Percentiles rank a stretch among this genome's conserved stretches.
These are phyloP conservation scores for Cymbopogon citratus DNA, from an alignment of 176 grass and related monocot species.

Conservation along the genomic window DNA sequence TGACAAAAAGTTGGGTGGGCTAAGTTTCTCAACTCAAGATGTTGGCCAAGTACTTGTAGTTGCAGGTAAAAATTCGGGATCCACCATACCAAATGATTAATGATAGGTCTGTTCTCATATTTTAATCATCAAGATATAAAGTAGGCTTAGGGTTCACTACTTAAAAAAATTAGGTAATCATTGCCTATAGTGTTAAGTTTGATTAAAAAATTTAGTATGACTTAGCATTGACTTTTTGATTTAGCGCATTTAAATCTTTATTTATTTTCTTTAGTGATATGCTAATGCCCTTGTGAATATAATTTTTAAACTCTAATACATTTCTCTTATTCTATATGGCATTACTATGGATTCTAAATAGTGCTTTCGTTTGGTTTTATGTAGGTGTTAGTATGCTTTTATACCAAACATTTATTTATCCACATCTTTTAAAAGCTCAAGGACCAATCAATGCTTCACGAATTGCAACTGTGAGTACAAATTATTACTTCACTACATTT, in stretches of 20 bases:
- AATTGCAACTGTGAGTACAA: constrained; percentile 20
- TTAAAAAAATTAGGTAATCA: too few relatives aligned
- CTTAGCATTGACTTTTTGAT: too few relatives aligned
- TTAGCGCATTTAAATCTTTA: too few relatives aligned
- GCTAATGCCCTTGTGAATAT: too few relatives aligned
- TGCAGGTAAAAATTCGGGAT: background rate
- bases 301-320: too few relatives aligned
- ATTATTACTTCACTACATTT: constrained; percentile 5
- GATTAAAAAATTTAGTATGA: too few relatives aligned
- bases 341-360: too few relatives aligned
- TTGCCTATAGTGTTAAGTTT: too few relatives aligned
- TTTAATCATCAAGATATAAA: background rate
- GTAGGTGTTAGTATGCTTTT: constrained; percentile 40
- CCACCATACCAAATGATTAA: background rate
- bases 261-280: too few relatives aligned
- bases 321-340: too few relatives aligned
- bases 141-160: background rate
- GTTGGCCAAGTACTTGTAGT: background rate
- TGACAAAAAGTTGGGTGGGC: background rate
- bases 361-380: background rate
- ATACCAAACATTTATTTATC: constrained; percentile 40
- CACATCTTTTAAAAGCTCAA: constrained; percentile 27
- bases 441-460: constrained; percentile 33
- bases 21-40: background rate
- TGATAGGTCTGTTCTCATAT: background rate